A percentile compares a stretch with the other conserved stretches of the same genome.
phyloP scores from a whole-genome alignment of 208 protist species.

The Acanthamoeba rhysodes region DNA sequence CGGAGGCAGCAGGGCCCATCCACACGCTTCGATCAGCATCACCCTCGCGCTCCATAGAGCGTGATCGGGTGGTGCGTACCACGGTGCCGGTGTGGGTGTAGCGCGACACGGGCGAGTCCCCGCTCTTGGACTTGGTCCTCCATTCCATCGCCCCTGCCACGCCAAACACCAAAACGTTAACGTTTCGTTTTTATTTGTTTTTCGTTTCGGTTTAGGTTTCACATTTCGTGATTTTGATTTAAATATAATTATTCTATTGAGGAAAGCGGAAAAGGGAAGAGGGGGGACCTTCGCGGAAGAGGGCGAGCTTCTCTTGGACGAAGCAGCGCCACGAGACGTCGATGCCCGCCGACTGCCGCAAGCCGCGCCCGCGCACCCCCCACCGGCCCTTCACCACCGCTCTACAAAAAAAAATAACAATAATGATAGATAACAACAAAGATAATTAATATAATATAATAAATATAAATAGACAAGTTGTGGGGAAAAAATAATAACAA shows the following conservation, averaged over 20 bases:
- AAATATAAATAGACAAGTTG: too few species aligned
- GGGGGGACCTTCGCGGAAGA: background rate
- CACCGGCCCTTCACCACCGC: background rate
- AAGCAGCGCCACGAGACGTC: constrained; percentile 33
- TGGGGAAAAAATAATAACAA: too few species aligned
- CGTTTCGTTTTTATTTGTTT: too few species aligned
- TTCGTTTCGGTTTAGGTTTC: too few species aligned
- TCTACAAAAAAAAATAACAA: background rate
- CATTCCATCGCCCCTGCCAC: constrained; percentile 35
- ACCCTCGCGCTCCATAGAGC: too few species aligned
- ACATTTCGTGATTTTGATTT: background rate
- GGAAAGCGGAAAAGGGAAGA: background rate
- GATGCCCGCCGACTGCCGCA: constrained; percentile 27
- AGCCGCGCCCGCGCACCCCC: background rate
- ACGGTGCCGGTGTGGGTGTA: constrained; percentile 50
- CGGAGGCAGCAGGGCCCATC: too few species aligned
- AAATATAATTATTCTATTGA: background rate
- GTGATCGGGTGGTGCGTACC: too few species aligned
- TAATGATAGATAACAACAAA: background rate
- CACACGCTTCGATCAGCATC: too few species aligned
- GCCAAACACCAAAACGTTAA: too few species aligned
- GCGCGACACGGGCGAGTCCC: background rate
- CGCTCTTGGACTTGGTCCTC: background rate
- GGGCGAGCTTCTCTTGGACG: background rate
- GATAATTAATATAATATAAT: too few species aligned